Conservation (phyloP, 352 stramenopile genomes). For the Pythium biforme region DNA sequence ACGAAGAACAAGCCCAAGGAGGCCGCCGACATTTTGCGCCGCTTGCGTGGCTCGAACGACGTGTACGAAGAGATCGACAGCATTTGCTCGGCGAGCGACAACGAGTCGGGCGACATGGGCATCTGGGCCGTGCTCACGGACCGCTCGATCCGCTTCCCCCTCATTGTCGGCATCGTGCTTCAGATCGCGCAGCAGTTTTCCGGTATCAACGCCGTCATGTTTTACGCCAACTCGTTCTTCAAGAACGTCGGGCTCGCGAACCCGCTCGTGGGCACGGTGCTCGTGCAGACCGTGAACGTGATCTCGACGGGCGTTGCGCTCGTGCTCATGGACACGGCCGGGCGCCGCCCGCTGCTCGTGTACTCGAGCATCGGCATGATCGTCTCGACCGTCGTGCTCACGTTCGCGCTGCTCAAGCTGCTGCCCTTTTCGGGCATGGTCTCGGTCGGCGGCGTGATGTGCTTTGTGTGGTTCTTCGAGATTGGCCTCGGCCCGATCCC, state of each 20-base stretch:
- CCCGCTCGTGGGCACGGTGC: constrained; percentile 36
- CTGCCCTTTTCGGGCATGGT: constrained; percentile 43
- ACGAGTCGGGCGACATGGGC: constrained; percentile 44
- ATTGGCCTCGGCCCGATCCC: constrained; percentile 81
- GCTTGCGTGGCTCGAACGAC: constrained; percentile 42
- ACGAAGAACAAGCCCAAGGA: constrained; percentile 47
- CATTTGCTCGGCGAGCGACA: constrained; percentile 48
- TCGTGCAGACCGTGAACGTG: constrained; percentile 42
- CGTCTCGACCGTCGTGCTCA: constrained; percentile 38
- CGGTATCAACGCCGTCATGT: constrained; percentile 53
- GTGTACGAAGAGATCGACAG: constrained; percentile 55
- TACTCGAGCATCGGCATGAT: constrained; percentile 49
- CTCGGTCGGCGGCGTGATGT: constrained; percentile 45
- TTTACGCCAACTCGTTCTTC: constrained; percentile 51
- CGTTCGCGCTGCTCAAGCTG: constrained; percentile 41
- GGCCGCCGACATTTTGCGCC: constrained; percentile 42
- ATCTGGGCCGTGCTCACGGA: constrained; percentile 42
- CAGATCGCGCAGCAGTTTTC: constrained; percentile 44
- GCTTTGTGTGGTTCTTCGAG: constrained; percentile 55
- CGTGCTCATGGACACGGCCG: constrained; percentile 47
- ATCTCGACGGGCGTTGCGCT: constrained; percentile 46
- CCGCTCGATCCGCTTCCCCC: constrained; percentile 36
- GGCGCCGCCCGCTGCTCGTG: constrained; percentile 39
- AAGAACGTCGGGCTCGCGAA: constrained; percentile 37
- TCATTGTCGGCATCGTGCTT: constrained; percentile 38